These are phyloP conservation scores for Acanthamoeba culbertsoni DNA, from an alignment of 208 protist species.

Conservation along the genomic window DNA sequence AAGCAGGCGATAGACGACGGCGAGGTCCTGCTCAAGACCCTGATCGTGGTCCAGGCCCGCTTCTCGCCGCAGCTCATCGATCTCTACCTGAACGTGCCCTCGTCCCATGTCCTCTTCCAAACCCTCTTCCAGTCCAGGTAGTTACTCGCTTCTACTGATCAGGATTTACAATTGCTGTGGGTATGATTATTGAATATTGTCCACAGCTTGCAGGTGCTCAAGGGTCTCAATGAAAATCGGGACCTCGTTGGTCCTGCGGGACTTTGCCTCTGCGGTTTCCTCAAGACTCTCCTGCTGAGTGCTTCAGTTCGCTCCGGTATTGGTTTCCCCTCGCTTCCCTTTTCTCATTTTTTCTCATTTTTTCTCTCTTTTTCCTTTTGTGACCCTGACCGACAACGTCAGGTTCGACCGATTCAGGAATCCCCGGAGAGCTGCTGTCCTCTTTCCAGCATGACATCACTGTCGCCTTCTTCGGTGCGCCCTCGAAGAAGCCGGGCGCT, in stretches of 20 bases:
- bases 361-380: background rate
- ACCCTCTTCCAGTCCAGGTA: conserved; percentile 10
- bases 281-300: background rate
- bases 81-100: background rate
- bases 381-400: background rate
- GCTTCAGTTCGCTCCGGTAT: background rate
- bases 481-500: background rate
- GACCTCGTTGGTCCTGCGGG: conserved; percentile 12
- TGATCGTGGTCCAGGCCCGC: conserved; percentile 8
- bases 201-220: conserved; percentile 10
- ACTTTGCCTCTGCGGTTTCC: background rate
- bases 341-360: background rate
- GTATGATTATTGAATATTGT: background rate
- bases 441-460: background rate
- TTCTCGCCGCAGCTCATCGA: conserved; percentile 10
- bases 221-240: background rate
- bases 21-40: conserved; percentile 15
- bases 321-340: background rate
- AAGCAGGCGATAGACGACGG: conserved; percentile 3
- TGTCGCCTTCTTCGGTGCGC: background rate
- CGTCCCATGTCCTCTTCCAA: background rate
- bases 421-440: background rate
- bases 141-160: background rate
- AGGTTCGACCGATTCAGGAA: background rate
- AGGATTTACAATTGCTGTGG: no score